These are phyloP conservation scores for Zalaria obscura DNA, from an alignment of 2,329 filamentous ascomycete species.

Conservation along the genomic window DNA sequence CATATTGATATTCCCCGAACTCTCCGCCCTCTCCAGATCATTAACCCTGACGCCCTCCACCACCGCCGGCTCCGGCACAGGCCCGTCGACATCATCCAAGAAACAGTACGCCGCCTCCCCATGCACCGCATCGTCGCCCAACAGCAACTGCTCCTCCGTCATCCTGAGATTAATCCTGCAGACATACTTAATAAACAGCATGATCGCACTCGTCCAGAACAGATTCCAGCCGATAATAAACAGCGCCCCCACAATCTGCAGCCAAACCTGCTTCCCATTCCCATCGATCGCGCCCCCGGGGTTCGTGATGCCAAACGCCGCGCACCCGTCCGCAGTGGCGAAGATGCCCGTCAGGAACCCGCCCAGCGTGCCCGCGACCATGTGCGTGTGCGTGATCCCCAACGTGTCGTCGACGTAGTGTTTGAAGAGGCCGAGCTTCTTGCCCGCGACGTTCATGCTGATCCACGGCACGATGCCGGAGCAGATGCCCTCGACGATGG, in stretches of 20 bases:
- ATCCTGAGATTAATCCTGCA: conserved; percentile 33
- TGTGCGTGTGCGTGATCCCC: conserved; percentile 35
- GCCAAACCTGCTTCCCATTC: conserved; percentile 35
- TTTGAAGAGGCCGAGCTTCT: conserved; percentile 40
- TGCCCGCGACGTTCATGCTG: conserved; percentile 34
- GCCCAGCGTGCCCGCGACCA: conserved; percentile 31
- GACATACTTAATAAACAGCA: conserved; percentile 37
- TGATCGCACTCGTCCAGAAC: conserved; percentile 35
- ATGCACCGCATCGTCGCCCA: conserved; percentile 35
- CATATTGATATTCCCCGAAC: too few relatives aligned
- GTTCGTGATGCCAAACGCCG: conserved; percentile 31
- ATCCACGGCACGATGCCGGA: conserved; percentile 33
- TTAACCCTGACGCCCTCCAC: too few relatives aligned
- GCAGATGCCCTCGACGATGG: conserved; percentile 32
- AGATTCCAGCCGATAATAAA: conserved; percentile 38
- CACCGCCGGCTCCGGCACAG: too few relatives aligned
- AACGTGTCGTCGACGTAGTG: conserved; percentile 41
- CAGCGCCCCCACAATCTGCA: conserved; percentile 34
- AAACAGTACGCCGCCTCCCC: conserved; percentile 29
- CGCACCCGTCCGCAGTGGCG: conserved; percentile 31
- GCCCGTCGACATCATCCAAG: conserved; percentile 7
- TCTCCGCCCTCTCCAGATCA: too few relatives aligned
- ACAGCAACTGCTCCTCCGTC: conserved; percentile 29
- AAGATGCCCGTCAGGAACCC: conserved; percentile 34
- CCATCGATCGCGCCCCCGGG: conserved; percentile 36